phyloP scores from a whole-genome alignment of 257 asterid species.

The Solanum rostratum region DNA sequence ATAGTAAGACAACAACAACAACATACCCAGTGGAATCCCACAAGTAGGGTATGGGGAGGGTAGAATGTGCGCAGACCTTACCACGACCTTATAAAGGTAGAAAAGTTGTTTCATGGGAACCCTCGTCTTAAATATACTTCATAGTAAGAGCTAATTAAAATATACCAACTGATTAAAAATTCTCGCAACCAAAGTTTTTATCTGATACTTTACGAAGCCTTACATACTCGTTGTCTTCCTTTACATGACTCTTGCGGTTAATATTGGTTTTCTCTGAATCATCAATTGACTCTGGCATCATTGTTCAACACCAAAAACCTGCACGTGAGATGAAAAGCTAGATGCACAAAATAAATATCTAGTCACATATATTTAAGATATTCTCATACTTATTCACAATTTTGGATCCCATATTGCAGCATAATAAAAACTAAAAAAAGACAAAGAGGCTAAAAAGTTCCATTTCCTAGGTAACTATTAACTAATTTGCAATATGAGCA shows the following conservation, averaged over 20 bases:
- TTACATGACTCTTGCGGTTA: constrained; percentile 17
- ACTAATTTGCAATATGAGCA: not conserved
- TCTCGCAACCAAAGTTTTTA: too few relatives aligned
- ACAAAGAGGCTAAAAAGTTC: not conserved
- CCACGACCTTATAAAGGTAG: too few relatives aligned
- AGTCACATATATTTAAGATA: not conserved
- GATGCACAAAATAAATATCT: not conserved
- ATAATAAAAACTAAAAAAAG: not conserved
- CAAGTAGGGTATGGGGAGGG: too few relatives aligned
- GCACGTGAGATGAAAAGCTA: constrained; percentile 9
- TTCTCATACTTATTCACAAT: not conserved
- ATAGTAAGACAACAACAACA: too few relatives aligned
- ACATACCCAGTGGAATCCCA: too few relatives aligned
- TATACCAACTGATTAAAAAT: too few relatives aligned
- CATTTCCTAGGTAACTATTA: not conserved
- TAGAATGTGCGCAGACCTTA: too few relatives aligned
- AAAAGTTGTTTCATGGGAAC: too few relatives aligned
- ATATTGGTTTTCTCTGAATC: constrained; percentile 27
- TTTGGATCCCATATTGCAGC: not conserved
- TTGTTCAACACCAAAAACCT: constrained; percentile 50
- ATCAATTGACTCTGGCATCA: constrained; percentile 41
- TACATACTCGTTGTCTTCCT: constrained; percentile 65
- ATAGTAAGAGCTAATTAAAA: too few relatives aligned
- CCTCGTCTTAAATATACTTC: too few relatives aligned
- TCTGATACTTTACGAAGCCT: too few relatives aligned